These are phyloP conservation scores for Ogataea nonfermentans DNA, from an alignment of 805 yeast genomes.

Conservation along the genomic window DNA sequence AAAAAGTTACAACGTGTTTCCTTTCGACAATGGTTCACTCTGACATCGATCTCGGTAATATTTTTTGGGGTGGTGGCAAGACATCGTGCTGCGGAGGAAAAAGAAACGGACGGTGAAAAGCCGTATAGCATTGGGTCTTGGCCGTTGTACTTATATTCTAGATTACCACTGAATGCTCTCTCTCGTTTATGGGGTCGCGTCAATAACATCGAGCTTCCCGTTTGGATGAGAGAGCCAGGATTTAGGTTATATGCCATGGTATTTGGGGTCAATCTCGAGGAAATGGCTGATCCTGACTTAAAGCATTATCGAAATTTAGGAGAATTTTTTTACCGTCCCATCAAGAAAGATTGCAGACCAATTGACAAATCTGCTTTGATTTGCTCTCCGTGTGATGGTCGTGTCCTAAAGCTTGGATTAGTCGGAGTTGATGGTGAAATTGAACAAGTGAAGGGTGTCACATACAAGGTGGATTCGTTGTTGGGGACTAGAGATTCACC, in stretches of 20 bases:
- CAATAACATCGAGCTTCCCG: constrained; percentile 78
- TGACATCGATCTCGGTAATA: constrained; percentile 51
- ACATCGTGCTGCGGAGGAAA: constrained; percentile 25
- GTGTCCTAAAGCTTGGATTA: constrained; percentile 80
- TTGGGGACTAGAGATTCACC: constrained; percentile 56
- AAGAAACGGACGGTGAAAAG: constrained; percentile 28
- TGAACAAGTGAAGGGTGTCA: constrained; percentile 96
- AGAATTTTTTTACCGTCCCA: constrained; percentile 85
- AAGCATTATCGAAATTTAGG: constrained; percentile 73
- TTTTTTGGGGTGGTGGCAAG: constrained; percentile 53
- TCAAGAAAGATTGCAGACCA: constrained; percentile 78
- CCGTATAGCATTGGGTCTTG: constrained; percentile 68
- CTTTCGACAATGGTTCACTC: constrained; percentile 48
- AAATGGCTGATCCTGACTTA: constrained; percentile 81
- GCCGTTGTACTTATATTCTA: constrained; percentile 85
- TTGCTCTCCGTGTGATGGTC: constrained; percentile 94
- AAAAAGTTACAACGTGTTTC: constrained; percentile 15
- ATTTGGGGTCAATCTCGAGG: constrained; percentile 88
- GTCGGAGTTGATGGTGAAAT: constrained; percentile 70
- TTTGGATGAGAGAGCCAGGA: constrained; percentile 83
- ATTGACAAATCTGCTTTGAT: constrained; percentile 60
- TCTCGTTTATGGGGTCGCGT: constrained; percentile 95
- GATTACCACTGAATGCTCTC: constrained; percentile 85
- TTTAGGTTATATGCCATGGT: constrained; percentile 70
- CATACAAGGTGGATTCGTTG: constrained; percentile 84